These are phyloP conservation scores for Xylaria arbuscula DNA, from an alignment of 2,329 filamentous ascomycete species.

Conservation along the genomic window DNA sequence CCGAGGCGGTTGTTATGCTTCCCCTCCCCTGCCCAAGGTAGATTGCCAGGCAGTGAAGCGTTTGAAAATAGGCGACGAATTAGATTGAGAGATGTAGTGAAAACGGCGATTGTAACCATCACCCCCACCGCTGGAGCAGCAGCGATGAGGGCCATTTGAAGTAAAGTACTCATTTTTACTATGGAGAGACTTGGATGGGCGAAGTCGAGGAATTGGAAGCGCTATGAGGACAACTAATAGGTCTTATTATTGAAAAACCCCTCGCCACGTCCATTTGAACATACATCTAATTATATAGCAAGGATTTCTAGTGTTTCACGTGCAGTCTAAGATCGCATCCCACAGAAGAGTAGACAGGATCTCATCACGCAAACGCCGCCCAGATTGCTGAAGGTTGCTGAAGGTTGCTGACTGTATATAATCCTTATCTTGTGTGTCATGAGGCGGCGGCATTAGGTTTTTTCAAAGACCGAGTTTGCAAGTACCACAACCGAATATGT, in stretches of 20 bases:
- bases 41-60: conserved; percentile 40
- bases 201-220: not conserved
- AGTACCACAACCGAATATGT: conserved; percentile 6
- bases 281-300: conserved; percentile 13
- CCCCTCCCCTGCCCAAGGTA: conserved; percentile 47
- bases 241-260: not conserved
- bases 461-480: conserved; percentile 1
- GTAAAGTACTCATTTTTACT: conserved; percentile 24
- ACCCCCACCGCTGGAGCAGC: conserved; percentile 13
- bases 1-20: conserved; percentile 24
- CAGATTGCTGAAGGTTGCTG: too few relatives aligned
- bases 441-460: not conserved
- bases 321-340: conserved; percentile 1
- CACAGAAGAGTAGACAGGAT: not conserved
- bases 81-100: conserved; percentile 39
- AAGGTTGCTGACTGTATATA: conserved; percentile 6
- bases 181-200: not conserved
- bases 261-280: not conserved
- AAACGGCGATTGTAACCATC: conserved; percentile 20
- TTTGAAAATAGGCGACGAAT: conserved; percentile 45
- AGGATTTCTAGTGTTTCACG: not conserved
- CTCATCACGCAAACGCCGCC: conserved; percentile 17
- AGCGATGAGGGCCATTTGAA: conserved; percentile 2
- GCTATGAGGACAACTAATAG: not conserved
- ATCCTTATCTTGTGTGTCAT: not conserved